Conservation (phyloP, 495 filamentous ascomycete species). For the Ramalina peruviana region DNA sequence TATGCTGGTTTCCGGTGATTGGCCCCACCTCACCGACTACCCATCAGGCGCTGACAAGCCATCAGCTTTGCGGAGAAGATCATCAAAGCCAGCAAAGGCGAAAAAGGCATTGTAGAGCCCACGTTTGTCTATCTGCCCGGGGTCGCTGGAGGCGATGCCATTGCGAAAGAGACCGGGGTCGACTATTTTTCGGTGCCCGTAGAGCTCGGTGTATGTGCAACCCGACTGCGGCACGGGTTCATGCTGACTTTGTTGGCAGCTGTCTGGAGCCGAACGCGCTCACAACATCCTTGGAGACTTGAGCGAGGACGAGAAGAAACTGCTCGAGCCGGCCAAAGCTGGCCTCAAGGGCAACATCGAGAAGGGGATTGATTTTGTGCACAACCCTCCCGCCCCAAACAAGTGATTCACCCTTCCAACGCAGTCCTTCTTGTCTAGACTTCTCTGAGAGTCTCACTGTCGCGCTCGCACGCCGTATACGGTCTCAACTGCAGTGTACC, state of each 20-base stretch:
- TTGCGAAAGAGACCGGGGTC: slow-evolving; percentile 64
- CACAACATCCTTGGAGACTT: slow-evolving; percentile 59
- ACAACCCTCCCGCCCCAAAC: slow-evolving; percentile 54
- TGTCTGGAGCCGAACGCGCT: slow-evolving; percentile 68
- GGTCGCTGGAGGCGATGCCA: slow-evolving; percentile 71
- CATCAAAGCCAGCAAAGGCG: slow-evolving; percentile 73
- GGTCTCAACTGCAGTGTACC: slow-evolving; percentile 5
- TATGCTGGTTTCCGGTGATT: slow-evolving; percentile 81
- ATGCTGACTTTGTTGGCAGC: slow-evolving; percentile 37
- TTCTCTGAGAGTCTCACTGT: neutral
- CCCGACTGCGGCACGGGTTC: neutral
- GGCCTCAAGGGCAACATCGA: slow-evolving; percentile 83
- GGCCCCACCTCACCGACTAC: neutral
- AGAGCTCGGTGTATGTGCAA: slow-evolving; percentile 74
- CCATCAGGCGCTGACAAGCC: slow-evolving; percentile 15
- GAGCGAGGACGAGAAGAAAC: slow-evolving; percentile 71
- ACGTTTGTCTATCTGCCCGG: slow-evolving; percentile 90
- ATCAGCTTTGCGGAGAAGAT: slow-evolving; percentile 79
- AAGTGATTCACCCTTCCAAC: slow-evolving; percentile 39
- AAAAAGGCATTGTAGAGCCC: slow-evolving; percentile 85
- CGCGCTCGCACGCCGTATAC: too few species aligned
- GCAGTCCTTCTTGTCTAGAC: neutral
- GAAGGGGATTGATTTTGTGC: slow-evolving; percentile 81
- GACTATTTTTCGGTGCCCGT: slow-evolving; percentile 95
- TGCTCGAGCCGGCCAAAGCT: slow-evolving; percentile 57